Evolutionary conservation across 1,284 basidiomycete genomes (phyloP), one percentile per base, ranked within the genome.

Genomic region (Moesziomyces globuligerus): DNA sequence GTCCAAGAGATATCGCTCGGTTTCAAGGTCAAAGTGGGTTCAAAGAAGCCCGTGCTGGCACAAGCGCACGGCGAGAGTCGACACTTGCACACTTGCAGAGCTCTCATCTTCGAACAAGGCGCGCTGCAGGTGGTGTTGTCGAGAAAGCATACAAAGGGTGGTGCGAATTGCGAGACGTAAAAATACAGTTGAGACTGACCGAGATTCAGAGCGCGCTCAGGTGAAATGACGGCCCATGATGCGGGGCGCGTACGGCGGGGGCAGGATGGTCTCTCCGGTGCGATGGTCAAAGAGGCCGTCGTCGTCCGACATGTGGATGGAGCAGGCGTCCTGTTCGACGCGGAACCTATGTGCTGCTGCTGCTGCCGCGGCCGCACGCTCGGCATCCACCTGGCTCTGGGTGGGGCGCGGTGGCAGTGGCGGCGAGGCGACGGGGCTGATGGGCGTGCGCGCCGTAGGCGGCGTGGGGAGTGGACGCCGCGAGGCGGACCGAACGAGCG

Each of bases 281-380:
- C 54, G 48, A 15, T 70, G 49, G 18, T 65, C 61, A 32, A 59
- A 50, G 25, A 59, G 28, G 17, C 53, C 64, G 26, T 66, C 52
- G n/a, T 67, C 64, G 13, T n/a, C n/a, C n/a, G 56, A 56, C 1
- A 70, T 24, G 21, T 56, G 52, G 25, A 70, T 21, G 1, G 56
- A 59, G 46, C 67, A 49, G 26, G 56, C 67, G 40, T 66, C 61
- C 29, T 60, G 48, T 43, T 65, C 67, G 29, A 61, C 38, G n/a
- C 57, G 57, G 29, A 56, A 56, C 17, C 53, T n/a, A n/a, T n/a
- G n/a, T n/a, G n/a, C n/a, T n/a, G n/a, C n/a, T n/a, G n/a, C n/a
- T n/a, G n/a, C n/a, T n/a, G n/a, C n/a, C n/a, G n/a, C n/a, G n/a
- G n/a, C n/a, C n/a, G n/a, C n/a, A n/a, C n/a, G n/a, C n/a, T n/a